Base-by-base conservation (phyloP, 176 grass and related monocot species). In the Oryza glaberrima region DNA sequence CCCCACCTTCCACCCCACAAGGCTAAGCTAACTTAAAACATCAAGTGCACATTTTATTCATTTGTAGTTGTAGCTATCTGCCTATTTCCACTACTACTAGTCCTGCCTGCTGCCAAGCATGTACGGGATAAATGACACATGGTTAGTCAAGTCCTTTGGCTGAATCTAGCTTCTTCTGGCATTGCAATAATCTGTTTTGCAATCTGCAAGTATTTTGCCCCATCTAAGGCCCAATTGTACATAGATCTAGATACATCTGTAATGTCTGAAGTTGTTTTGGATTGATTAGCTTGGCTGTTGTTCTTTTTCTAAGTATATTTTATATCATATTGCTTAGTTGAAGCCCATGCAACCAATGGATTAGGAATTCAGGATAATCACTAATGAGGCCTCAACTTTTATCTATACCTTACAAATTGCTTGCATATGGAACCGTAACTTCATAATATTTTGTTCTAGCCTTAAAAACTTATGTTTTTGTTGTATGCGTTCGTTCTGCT, bases 401-500 rank as follows among this genome's bases (percentile, higher is more conserved):
- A 16, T 51, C 48, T 52, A 52, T 5, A 52, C 49, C 13, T 52
- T 4, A 52, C 13, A 52, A 52, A 52, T 52, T 58, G 52, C 52
- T 20, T 58, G 6, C 52, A 20, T 58, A 58, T 58, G 52, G 51
- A 58, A 3, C 15, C 3, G 16, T 41, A 20, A 20, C 73, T 73
- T 20, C 15, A 68, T 19, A 6, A 69, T 78, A 66, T 67, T 65
- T 79, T 65, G 11, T 1, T 58, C 41, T 41, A 77, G 9, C 46
- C 22, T 22, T 68, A 73, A 32, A 32, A 32, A 43, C 58, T 19
- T 40, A 12, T 16, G 41, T 26, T 40, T 17, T 85, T 66, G 67
- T 73, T 88, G 60, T 12, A 63, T 73, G 34, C 44, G 26, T 17
- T 81, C 4, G n/a, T 73, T 48, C 9, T 26, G 13, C 78, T 77